Evolutionary conservation across 139 green algal species (phyloP), one percentile per base, ranked within the genome.

Genomic region (Coelastrella sp.): DNA sequence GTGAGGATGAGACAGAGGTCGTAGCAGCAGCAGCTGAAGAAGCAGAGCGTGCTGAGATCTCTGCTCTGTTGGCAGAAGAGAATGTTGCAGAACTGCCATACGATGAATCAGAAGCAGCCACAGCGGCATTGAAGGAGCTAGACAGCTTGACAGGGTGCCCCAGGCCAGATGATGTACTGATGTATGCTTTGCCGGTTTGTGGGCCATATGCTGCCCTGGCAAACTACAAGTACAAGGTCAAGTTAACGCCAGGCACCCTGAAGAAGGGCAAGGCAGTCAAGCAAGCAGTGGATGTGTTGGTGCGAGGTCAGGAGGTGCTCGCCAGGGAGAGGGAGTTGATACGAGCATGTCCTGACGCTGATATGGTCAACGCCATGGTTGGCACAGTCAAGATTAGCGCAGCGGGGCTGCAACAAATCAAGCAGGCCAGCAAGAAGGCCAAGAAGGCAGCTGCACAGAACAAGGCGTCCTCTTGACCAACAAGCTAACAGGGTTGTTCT

Each of bases 221-320:
- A 43, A 60, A 32, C 53, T 99, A 94, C 92, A 98, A 98, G 91
- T 97, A 92, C 90, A 95, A 95, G 73, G 90, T 91, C 67, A 93
- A 93, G 87, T 81, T 93, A 51, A 89, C 85, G 19, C 90, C 89
- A 7, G 97, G 97, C 30, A 93, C 89, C 2, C 87, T 95, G 51
- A 98, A 97, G 89, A 99, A 98, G 88, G 97, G 97, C 85, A 98
- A 97, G 86, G 96, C 95, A 2, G 92, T 85, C 3, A 91, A 91
- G 3, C 92, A 95, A 89, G 91, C 92, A 23, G 34, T 94, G 41
- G 95, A 98, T 79, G 77, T 98, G 77, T 83, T 99, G 62, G 78
- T 69, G 13, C 78, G 89, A 17, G 85, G 51, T 21, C 53, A 79
- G 2, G 93, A 94, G 4, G 73, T 88, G 15, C 5, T 57, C 27